Evolutionary conservation across 2,329 filamentous ascomycete species (phyloP), one percentile per base, ranked within the genome.

Genomic region (Stemphylium lycopersici): DNA sequence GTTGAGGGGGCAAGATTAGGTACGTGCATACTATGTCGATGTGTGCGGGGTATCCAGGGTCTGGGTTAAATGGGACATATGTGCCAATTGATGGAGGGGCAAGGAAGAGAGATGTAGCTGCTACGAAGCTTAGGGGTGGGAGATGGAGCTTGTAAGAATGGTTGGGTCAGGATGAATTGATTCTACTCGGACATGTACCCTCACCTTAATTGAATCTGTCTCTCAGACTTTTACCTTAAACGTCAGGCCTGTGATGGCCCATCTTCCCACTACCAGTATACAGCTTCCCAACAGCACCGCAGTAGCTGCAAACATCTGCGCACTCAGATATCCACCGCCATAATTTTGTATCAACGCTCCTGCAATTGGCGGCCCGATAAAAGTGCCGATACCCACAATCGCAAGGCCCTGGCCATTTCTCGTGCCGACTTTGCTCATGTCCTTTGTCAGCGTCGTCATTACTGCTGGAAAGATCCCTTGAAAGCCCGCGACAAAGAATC

Each of bases 371-470:
- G 79, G 78, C 0, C 80, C 80, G 3, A 77, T 78, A 34, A 82
- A 65, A 15, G 71, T 74, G 0, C 78, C 78, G 24, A 81, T 61
- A 7, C 76, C 78, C 10, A 80, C 75, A 22, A 81, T 71, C 0
- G 72, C 74, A 51, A 81, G 79, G 0, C 78, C 78, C 76, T 81
- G 81, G 0, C 80, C 80, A 58, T 80, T 78, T 13, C 80, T 68
- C 2, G 78, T 77, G 0, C 80, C 80, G 0, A 76, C 72, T 49
- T 80, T 80, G 26, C 72, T 77, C 61, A 80, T 59, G 56, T 82
- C 79, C n/a, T 72, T 75, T 0, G 79, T 81, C 55, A 82, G 57
- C 42, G 70, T 76, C 1, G 76, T 72, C 39, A 81, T 58, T 2
- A 75, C 72, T 1, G 77, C 75, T 0, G 77, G 78, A 51, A 80